A percentile compares a stretch with the other conserved stretches of the same genome.
phyloP scores from a whole-genome alignment of 164 flowering plant species.

The Akebia trifoliata region DNA sequence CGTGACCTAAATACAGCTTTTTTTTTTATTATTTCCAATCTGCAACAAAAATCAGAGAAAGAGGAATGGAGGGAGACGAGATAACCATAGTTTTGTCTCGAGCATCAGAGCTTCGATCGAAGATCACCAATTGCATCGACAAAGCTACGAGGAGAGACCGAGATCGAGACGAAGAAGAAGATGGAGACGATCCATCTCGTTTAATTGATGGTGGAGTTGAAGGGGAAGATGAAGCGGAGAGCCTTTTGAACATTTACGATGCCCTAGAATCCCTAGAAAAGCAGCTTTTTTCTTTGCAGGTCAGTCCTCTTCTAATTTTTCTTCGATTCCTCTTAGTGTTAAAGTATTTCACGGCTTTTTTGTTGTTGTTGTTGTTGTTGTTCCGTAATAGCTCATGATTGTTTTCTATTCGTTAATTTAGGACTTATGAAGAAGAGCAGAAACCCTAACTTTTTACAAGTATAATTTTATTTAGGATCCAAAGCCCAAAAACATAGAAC shows the following conservation, averaged over 20 bases:
- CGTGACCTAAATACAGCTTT: no score
- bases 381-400: no score
- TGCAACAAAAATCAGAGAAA: neutral
- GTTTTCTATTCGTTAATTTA: no score
- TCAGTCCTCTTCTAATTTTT: slow-evolving; percentile 9
- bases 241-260: slow-evolving; percentile 59
- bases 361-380: no score
- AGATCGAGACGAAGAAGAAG: slow-evolving; percentile 17
- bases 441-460: no score
- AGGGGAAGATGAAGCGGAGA: slow-evolving; percentile 37
- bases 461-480: no score
- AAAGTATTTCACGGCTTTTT: neutral
- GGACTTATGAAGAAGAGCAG: no score
- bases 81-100: slow-evolving; percentile 56
- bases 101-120: slow-evolving; percentile 69
- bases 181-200: neutral
- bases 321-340: neutral
- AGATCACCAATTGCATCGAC: slow-evolving; percentile 59
- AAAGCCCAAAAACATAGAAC: no score
- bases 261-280: slow-evolving; percentile 79
- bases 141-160: slow-evolving; percentile 17
- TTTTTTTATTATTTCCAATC: no score
- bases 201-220: neutral
- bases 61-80: slow-evolving; percentile 64
- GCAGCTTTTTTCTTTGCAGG: slow-evolving; percentile 80